phyloP scores from a whole-genome alignment of 441 rosid genomes.

The Syzygium syzygioides region DNA sequence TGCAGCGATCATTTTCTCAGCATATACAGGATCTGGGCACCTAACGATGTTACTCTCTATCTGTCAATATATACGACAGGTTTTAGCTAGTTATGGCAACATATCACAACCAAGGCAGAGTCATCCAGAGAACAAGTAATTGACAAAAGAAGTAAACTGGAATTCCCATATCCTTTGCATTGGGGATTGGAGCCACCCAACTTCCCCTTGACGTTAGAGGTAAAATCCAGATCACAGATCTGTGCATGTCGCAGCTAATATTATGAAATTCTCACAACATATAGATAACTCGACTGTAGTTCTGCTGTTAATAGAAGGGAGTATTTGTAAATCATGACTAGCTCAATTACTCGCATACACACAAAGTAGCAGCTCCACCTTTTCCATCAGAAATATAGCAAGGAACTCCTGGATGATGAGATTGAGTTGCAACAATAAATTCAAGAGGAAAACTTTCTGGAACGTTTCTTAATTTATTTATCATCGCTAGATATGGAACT shows the following conservation, averaged over 20 bases:
- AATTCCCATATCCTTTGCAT: background rate
- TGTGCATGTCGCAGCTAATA: background rate
- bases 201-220: background rate
- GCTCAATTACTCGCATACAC: background rate
- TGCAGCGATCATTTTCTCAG: slow-evolving; percentile 94
- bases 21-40: slow-evolving; percentile 93
- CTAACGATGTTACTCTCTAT: slow-evolving; percentile 91
- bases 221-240: background rate
- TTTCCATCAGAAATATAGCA: background rate
- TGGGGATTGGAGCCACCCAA: background rate
- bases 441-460: background rate
- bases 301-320: background rate
- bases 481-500: background rate
- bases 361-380: background rate
- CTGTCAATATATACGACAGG: slow-evolving; percentile 28
- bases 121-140: background rate
- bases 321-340: background rate
- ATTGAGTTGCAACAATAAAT: background rate
- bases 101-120: background rate
- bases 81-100: slow-evolving; percentile 5
- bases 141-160: background rate
- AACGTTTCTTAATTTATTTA: background rate
- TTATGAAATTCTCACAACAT: background rate
- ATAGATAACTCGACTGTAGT: background rate
- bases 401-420: background rate